Percentiles rank a stretch among this genome's conserved stretches.
These are phyloP conservation scores for Rhizopogon vulgaris DNA, from an alignment of 768 basidiomycete genomes.

Conservation along the genomic window DNA sequence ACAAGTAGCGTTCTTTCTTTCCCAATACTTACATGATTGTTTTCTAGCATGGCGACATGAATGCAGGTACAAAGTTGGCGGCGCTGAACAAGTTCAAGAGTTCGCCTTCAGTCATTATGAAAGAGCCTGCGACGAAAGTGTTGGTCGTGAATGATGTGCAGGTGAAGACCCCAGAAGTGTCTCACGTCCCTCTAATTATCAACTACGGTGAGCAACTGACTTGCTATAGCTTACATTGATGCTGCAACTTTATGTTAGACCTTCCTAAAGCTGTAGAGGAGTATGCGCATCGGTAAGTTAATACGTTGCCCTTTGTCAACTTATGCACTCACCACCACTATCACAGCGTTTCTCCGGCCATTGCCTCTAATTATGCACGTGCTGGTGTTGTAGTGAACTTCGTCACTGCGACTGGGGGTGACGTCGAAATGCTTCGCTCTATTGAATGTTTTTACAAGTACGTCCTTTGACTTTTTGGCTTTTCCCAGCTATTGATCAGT, in stretches of 20 bases:
- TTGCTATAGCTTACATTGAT: neutral
- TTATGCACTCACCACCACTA: constrained; percentile 8
- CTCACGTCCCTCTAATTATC: constrained; percentile 88
- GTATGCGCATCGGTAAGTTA: constrained; percentile 82
- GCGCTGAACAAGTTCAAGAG: constrained; percentile 81
- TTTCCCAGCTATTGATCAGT: neutral
- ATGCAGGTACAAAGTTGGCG: constrained; percentile 70
- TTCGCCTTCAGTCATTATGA: constrained; percentile 46
- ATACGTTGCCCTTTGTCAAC: neutral
- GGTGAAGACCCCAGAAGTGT: constrained; percentile 84
- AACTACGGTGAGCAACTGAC: constrained; percentile 67
- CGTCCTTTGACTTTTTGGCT: constrained; percentile 19
- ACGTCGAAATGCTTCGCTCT: constrained; percentile 96
- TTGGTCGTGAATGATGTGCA: constrained; percentile 92
- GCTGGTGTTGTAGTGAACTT: constrained; percentile 95
- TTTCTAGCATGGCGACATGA: constrained; percentile 88
- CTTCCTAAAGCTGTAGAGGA: constrained; percentile 94
- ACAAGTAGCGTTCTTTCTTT: neutral
- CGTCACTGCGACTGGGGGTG: constrained; percentile 94
- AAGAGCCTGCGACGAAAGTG: constrained; percentile 64
- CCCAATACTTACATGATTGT: constrained; percentile 9
- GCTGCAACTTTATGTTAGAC: constrained; percentile 41
- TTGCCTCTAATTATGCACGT: constrained; percentile 75
- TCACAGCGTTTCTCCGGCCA: constrained; percentile 75
- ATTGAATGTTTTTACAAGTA: constrained; percentile 99